Evolutionary conservation across 2,329 filamentous ascomycete genomes (phyloP), one percentile per base, ranked within the genome.

Genomic region (Paecilomyces variotii): DNA sequence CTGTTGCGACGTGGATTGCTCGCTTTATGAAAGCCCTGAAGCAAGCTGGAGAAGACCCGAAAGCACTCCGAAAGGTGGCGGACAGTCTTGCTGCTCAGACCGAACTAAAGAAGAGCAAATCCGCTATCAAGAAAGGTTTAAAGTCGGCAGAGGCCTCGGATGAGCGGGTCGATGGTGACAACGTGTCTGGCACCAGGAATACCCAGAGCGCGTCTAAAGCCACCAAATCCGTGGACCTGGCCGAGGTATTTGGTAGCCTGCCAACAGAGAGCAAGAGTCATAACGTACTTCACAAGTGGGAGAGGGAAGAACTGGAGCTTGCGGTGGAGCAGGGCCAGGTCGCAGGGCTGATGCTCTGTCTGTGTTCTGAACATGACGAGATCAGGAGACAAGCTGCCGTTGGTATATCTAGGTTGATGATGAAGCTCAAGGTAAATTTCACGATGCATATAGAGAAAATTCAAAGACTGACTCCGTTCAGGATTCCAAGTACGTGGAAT

Each of bases 291-390:
- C 76, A 78, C 59, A 78, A 78, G 67, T 96, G 90, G 91, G 80
- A 83, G 50, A 82, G 84, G 62, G 93, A 95, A 68, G 87, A 90
- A 32, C 78, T 90, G 0, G 88, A 92, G 51, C 86, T 92, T 67
- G 83, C 91, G 0, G 79, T 95, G 7, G 90, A 94, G 65, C 89
- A 94, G 62, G 89, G 88, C 5, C 83, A 89, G 65, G 80, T 90
- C 25, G 80, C 82, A 12, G 82, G 85, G 2, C 77, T 97, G 30
- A 80, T 96, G 53, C 79, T 87, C 34, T 88, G 93, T 65, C 80
- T 97, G 10, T 87, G 85, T 57, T 96, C 91, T 0, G 76, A 85
- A 53, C 85, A 94, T 67, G 78, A 80, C 35, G 87, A 89, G 70
- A 88, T 96, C 63, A 84, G 92, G 55, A 85, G 87, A 61, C 91